Base-by-base conservation (phyloP, 306 rosid genomes). In the Potentilla sterilis region DNA sequence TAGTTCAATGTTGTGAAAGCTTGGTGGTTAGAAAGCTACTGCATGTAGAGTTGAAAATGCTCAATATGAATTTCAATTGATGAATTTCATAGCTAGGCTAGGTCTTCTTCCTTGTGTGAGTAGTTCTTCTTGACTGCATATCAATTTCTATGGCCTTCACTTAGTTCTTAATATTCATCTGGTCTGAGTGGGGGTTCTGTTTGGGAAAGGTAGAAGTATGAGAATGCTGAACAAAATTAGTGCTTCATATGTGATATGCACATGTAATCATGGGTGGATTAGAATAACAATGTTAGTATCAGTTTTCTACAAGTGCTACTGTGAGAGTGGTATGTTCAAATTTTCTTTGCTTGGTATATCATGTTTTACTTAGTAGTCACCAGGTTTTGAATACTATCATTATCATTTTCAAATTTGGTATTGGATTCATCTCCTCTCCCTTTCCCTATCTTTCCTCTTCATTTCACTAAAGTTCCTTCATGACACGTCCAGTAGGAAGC, bases 401-500 rank as follows among this genome's bases (percentile, higher is more conserved):
- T 57, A 12, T 72, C 49, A 54, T 55, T 44, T 72, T 55, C 22
- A 21, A 47, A 40, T 38, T 40, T 72, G 21, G 44, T 21, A 38
- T 37, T 37, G 6, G 35, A 52, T n/a, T 37, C 5, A 19, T 12
- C 15, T 72, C 7, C 5, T 12, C n/a, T 28, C 59, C n/a, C 21
- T 52, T 28, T 19, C 43, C 49, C 38, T 52, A 11, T 16, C 8
- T 55, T 40, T 41, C 52, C 2, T 48, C 40, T 69, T 40, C 40
- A 41, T 55, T 70, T 47, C 58, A 69, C 44, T 18, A 34, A 58
- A 28, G 72, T 75, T 16, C 28, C 22, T 64, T 84, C 80, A 78
- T 77, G 82, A 81, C 87, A 92, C 96, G 97, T 84, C 82, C 90
- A 5, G 65, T 92, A 28, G 87, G 90, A 81, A 84, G 88, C 70